A percentile compares a stretch with the other conserved stretches of the same genome.
Conservation (phyloP, 2,329 filamentous ascomycete species). For the Escovopsis sp. region DNA sequence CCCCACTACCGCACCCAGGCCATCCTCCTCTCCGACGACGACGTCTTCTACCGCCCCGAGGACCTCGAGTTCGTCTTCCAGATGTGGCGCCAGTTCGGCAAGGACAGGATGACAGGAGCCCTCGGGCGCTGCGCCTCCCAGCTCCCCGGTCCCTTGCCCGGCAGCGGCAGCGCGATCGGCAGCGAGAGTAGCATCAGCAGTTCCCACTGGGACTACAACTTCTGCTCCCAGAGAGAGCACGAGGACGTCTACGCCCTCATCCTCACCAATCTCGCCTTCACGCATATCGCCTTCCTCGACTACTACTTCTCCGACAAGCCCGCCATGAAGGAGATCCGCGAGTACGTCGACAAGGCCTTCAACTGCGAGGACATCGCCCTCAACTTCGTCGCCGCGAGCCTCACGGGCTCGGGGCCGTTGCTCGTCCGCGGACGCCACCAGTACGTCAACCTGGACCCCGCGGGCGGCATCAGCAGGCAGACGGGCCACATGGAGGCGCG, state of each 20-base stretch:
- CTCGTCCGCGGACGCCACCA: constrained; percentile 17
- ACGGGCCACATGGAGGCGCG: constrained; percentile 18
- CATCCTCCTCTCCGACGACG: constrained; percentile 24
- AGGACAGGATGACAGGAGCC: constrained; percentile 18
- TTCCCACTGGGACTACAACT: constrained; percentile 17
- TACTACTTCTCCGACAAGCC: constrained; percentile 21
- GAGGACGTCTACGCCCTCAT: constrained; percentile 20
- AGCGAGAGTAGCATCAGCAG: too few species aligned
- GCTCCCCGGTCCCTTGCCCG: too few species aligned
- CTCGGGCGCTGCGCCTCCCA: constrained; percentile 19
- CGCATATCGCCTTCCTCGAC: constrained; percentile 22
- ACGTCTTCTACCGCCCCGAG: constrained; percentile 22
- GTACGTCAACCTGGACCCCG: constrained; percentile 18
- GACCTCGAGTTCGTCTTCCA: constrained; percentile 27
- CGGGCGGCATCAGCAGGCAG: constrained; percentile 18
- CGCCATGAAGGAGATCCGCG: constrained; percentile 16
- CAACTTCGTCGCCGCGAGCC: constrained; percentile 19
- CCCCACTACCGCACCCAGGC: constrained; percentile 21
- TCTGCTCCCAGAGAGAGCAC: constrained; percentile 14
- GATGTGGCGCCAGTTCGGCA: constrained; percentile 23
- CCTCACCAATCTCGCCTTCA: constrained; percentile 22
- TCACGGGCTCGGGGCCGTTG: constrained; percentile 20
- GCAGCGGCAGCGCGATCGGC: too few species aligned
- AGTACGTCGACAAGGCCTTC: constrained; percentile 22
- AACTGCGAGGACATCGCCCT: constrained; percentile 28